phyloP scores from a whole-genome alignment of 257 asterid species.

The Solanum clarkiae region DNA sequence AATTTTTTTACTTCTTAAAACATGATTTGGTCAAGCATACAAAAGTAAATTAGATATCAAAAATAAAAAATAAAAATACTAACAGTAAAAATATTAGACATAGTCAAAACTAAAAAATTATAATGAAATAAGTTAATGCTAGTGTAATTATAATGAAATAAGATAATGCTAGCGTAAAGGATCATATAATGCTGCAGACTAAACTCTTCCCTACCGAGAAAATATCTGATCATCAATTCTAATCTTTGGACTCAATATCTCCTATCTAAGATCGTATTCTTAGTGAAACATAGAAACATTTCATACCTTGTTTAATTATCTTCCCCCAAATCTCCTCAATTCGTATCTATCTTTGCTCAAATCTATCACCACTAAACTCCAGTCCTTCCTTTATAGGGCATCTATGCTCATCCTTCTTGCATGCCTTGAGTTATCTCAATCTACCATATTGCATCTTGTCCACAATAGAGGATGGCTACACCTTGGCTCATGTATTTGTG shows the following conservation, averaged over 20 bases:
- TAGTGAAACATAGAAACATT: not conserved
- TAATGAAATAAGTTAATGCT: not conserved
- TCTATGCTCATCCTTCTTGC: not conserved
- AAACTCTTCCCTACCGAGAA: not conserved
- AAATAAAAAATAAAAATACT: too few relatives aligned
- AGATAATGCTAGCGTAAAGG: not conserved
- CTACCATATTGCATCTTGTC: not conserved
- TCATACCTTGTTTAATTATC: accelerated
- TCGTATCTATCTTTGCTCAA: not conserved
- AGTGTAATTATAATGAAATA: not conserved
- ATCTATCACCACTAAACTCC: too few relatives aligned
- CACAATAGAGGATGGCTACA: not conserved
- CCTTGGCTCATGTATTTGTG: not conserved
- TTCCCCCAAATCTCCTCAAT: not conserved
- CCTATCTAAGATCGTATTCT: not conserved
- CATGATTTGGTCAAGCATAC: not conserved
- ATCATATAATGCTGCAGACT: too few relatives aligned
- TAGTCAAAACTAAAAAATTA: not conserved
- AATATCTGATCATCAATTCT: not conserved
- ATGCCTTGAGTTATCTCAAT: not conserved
- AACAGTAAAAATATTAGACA: not conserved
- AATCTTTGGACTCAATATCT: not conserved
- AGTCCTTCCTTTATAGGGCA: not conserved
- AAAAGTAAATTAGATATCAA: not conserved
- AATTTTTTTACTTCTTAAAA: not conserved